These are phyloP conservation scores for Naganishia sp. DNA, from an alignment of 1,284 basidiomycete genomes.

Conservation along the genomic window DNA sequence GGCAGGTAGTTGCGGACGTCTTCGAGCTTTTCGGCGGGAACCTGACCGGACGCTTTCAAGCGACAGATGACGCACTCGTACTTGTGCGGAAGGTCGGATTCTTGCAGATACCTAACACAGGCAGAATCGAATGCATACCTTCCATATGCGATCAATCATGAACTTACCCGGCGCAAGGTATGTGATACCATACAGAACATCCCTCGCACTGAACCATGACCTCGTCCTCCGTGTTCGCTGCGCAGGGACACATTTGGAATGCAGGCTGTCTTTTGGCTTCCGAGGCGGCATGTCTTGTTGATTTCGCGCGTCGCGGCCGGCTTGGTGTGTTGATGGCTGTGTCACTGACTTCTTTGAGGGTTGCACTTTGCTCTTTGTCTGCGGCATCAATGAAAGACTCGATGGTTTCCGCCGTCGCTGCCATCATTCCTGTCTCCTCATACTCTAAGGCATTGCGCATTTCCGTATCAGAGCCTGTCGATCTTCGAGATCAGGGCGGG, in stretches of 20 bases:
- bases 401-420: slow-evolving; percentile 14
- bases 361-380: background rate
- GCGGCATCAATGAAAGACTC: slow-evolving; percentile 6
- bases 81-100: slow-evolving; percentile 22
- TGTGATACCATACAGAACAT: slow-evolving; percentile 31
- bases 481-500: background rate
- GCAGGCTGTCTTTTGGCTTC: background rate
- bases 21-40: slow-evolving; percentile 1
- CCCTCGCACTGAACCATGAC: slow-evolving; percentile 32
- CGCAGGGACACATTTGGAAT: slow-evolving; percentile 27
- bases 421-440: background rate
- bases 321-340: background rate
- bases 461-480: background rate
- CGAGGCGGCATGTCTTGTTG: no score
- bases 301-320: background rate
- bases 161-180: slow-evolving; percentile 41
- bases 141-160: background rate
- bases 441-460: background rate
- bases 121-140: background rate
- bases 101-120: slow-evolving; percentile 4
- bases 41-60: slow-evolving; percentile 16
- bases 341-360: background rate
- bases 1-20: slow-evolving; percentile 20
- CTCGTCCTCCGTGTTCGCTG: slow-evolving; percentile 17
- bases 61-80: slow-evolving; percentile 28